phyloP scores from a whole-genome alignment of 768 basidiomycete species.

The Auriscalpium vulgare region DNA sequence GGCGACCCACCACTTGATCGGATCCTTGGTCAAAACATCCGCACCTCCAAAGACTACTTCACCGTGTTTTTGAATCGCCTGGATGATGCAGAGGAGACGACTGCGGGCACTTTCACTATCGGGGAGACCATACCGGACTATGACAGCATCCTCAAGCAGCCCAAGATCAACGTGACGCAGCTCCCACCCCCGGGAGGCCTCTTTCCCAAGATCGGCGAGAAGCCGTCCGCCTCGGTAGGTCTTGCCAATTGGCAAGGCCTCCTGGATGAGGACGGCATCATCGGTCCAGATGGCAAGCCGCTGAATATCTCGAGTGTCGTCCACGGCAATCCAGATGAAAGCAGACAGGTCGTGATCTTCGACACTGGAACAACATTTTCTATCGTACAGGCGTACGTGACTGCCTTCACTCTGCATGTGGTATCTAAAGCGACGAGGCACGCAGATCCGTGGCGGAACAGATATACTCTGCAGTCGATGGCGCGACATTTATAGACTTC shows the following conservation, averaged over 20 bases:
- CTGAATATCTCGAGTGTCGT: slow-evolving; percentile 18
- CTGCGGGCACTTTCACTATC: slow-evolving; percentile 25
- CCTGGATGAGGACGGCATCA: slow-evolving; percentile 24
- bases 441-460: slow-evolving; percentile 44
- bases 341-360: slow-evolving; percentile 51
- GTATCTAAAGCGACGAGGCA: background rate
- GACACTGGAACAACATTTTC: slow-evolving; percentile 56
- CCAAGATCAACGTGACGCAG: slow-evolving; percentile 20
- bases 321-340: slow-evolving; percentile 28
- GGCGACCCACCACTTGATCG: slow-evolving; percentile 24
- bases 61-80: slow-evolving; percentile 24
- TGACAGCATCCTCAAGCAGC: slow-evolving; percentile 20
- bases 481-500: slow-evolving; percentile 39
- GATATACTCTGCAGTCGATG: slow-evolving; percentile 48
- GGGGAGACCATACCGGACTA: slow-evolving; percentile 20
- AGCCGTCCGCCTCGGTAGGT: too few species aligned
- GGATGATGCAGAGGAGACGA: slow-evolving; percentile 19
- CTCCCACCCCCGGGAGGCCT: slow-evolving; percentile 1
- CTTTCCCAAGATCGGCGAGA: too few species aligned
- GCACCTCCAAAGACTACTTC: slow-evolving; percentile 22
- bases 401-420: too few species aligned
- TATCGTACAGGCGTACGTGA: slow-evolving; percentile 36
- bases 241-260: slow-evolving; percentile 26
- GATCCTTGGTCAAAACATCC: slow-evolving; percentile 24
- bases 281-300: slow-evolving; percentile 27